Base-by-base conservation (phyloP, 108 stramenopile genomes). In the Phaeodactylum tricornutum region DNA sequence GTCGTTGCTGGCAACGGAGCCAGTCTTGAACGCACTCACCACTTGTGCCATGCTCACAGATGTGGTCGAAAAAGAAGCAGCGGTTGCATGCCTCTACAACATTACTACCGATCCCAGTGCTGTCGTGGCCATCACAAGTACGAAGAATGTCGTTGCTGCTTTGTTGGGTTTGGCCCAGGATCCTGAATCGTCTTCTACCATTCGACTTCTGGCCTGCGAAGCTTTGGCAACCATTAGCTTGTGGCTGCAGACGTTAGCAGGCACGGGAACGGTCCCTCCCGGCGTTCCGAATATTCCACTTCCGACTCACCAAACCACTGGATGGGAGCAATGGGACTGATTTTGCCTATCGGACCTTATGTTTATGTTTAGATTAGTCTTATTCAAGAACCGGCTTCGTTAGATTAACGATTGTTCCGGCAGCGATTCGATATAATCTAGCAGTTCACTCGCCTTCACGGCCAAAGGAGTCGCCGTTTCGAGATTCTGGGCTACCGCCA, bases 211-310 rank as follows among this genome's bases (percentile, higher is more conserved):
- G 41, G 81, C 84, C 0, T 85, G 87, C 31, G 79, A 84, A 52
- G 72, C 81, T 6, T 57, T 90, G 29, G 80, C 84, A 12, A 85
- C 77, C 1, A 66, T 85, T 34, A 78, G 77, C 11, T 55, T 90
- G 45, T 90, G 87, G 87, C 67, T 90, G 17, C 83, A 90, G 50
- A 90, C 75, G 7, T 46, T 85, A 48, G 81, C 87, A 1, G 75
- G 75, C 8, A 67, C 74, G 3, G 84, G 84, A 15, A 69, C 71
- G 8, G 74, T 85, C 3, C 87, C 87, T 9, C 52, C 69, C 11
- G 74, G 55, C 8, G 52, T 78, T 43, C 55, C 64, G 17, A 49
- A 62, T 38, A 64, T 69, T 47, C 61, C 70, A n/a, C 53, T 89
- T 6, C 87, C 87, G 14, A 62, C 87, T 0, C 80, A 84, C 54